Evolutionary conservation across 768 basidiomycete species (phyloP).

Genomic region (Lactarius evosmus): DNA sequence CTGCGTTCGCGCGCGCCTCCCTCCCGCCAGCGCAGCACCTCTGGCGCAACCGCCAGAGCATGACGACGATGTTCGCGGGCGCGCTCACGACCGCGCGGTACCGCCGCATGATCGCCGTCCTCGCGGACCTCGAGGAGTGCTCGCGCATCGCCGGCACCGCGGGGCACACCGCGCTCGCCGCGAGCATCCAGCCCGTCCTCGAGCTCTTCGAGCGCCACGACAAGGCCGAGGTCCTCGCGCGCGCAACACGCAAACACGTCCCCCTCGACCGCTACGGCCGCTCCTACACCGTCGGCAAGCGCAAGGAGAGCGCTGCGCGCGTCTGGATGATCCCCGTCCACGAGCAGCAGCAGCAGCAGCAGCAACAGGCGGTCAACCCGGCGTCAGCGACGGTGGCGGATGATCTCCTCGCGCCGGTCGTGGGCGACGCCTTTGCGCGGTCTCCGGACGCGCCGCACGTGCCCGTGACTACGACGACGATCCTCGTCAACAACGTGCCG

Average conservation of each 20-base stretch:
- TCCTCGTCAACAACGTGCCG: conserved; percentile 84
- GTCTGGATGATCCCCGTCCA: conserved; percentile 87
- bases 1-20: conserved; percentile 58
- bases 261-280: conserved; percentile 73
- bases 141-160: conserved; percentile 57
- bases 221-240: conserved; percentile 51
- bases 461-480: conserved; percentile 51
- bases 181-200: conserved; percentile 50
- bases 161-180: conserved; percentile 53
- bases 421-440: conserved; percentile 21
- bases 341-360: conserved; percentile 7
- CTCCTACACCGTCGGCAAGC: conserved; percentile 78
- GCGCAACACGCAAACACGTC: conserved; percentile 52
- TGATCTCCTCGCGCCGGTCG: conserved; percentile 12
- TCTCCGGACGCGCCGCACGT: conserved; percentile 26
- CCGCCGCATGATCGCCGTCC: conserved; percentile 55
- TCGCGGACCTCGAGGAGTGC: conserved; percentile 65
- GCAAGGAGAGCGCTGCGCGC: conserved; percentile 87
- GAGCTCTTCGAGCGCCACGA: conserved; percentile 59
- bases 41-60: conserved; percentile 65
- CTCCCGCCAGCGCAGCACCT: conserved; percentile 57
- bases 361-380: neutral
- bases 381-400: conserved; percentile 3
- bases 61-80: conserved; percentile 54
- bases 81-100: conserved; percentile 69